Conservation (phyloP, 345 rosid species). For the Dovyalis caffra region DNA sequence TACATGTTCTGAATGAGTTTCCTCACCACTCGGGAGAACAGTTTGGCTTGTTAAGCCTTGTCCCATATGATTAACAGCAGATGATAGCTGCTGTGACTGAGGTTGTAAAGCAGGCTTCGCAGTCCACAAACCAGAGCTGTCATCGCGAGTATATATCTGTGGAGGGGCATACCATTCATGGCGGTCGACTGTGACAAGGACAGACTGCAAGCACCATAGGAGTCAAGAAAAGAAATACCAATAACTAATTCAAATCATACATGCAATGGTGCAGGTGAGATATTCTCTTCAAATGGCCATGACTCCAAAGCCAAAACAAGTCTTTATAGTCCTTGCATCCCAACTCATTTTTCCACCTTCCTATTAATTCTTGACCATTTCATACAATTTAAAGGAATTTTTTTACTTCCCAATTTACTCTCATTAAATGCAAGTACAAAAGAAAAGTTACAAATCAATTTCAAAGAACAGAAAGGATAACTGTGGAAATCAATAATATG, state of each 20-base stretch:
- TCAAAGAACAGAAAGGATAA: no score
- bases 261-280: conserved; percentile 43
- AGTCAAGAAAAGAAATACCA: conserved; percentile 27
- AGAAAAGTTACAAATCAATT: no score
- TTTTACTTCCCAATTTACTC: no score
- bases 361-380: no score
- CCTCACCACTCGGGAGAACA: conserved; percentile 35
- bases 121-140: conserved; percentile 83
- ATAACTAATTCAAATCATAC: conserved; percentile 46
- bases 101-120: conserved; percentile 58
- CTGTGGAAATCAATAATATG: no score
- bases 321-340: no score
- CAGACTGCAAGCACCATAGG: conserved; percentile 59
- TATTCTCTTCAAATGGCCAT: conserved; percentile 39
- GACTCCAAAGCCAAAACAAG: conserved; percentile 14
- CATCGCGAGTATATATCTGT: conserved; percentile 83
- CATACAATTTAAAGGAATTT: no score
- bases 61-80: conserved; percentile 37
- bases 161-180: conserved; percentile 98
- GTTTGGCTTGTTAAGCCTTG: conserved; percentile 26
- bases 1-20: conserved; percentile 37
- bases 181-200: conserved; percentile 79
- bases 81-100: conserved; percentile 27
- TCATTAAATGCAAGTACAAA: no score
- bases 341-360: no score